These are phyloP conservation scores for Arabidopsis lyrata DNA, from an alignment of 441 rosid species.

Conservation along the genomic window DNA sequence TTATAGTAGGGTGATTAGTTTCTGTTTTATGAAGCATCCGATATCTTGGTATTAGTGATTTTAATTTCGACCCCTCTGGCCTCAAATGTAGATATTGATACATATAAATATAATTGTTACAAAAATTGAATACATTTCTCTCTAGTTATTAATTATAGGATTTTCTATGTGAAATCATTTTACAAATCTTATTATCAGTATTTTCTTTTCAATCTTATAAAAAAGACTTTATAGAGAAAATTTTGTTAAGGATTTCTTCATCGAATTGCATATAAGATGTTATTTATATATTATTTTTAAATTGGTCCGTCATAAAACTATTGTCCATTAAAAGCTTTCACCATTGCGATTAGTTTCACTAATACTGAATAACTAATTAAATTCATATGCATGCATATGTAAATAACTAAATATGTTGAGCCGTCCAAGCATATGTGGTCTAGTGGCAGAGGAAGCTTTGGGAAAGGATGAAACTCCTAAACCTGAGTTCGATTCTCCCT, in stretches of 20 bases:
- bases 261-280: neutral
- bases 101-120: neutral
- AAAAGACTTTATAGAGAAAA: neutral
- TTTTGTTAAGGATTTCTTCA: neutral
- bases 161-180: neutral
- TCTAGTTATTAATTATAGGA: neutral
- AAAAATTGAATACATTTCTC: neutral
- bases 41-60: constrained; percentile 35
- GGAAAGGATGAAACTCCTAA: no score
- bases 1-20: constrained; percentile 37
- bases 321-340: constrained; percentile 6
- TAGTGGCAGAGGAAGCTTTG: no score
- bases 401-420: neutral
- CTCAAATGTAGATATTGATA: no score
- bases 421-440: no score
- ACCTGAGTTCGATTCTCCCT: no score
- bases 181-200: neutral
- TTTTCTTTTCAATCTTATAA: neutral
- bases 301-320: neutral
- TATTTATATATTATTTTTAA: neutral
- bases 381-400: neutral
- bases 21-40: constrained; percentile 40
- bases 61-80: constrained; percentile 10
- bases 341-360: constrained; percentile 4
- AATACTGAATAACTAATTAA: constrained; percentile 1